Percentiles rank a stretch among this genome's conserved stretches.
Evolutionary conservation across 2,329 filamentous ascomycete species (phyloP).

Genomic region (Aspergillus neotritici): DNA sequence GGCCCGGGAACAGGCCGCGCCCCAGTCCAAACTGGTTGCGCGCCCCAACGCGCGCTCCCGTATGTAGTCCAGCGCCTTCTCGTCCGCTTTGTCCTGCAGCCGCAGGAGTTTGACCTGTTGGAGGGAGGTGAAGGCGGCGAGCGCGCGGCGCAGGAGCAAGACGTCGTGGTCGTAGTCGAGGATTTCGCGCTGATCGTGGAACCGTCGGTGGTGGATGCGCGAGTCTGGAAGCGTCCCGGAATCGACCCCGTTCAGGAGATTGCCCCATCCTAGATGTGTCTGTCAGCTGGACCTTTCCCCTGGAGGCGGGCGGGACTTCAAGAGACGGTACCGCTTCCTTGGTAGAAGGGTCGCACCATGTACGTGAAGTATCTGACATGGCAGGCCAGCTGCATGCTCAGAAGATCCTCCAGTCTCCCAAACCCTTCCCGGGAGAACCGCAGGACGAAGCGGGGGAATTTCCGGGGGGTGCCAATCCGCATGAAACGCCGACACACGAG

Average conservation of each 20-base stretch:
- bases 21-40: conserved; percentile 54
- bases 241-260: conserved; percentile 18
- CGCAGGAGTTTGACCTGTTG: conserved; percentile 61
- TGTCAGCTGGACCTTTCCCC: conserved; percentile 16
- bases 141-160: conserved; percentile 49
- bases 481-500: conserved; percentile 38
- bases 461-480: conserved; percentile 36
- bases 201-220: conserved; percentile 26
- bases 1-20: conserved; percentile 57
- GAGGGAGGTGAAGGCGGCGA: conserved; percentile 54
- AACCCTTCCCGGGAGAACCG: conserved; percentile 34
- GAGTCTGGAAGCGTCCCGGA: conserved; percentile 17
- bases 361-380: conserved; percentile 36
- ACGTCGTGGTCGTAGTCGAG: conserved; percentile 49
- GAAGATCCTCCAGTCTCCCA: conserved; percentile 28
- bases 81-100: conserved; percentile 56
- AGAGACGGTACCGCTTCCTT: conserved; percentile 33
- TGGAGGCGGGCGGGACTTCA: conserved; percentile 7
- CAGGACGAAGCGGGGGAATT: conserved; percentile 34
- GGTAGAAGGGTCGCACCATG: conserved; percentile 38
- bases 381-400: conserved; percentile 33
- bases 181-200: conserved; percentile 41
- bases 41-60: conserved; percentile 42
- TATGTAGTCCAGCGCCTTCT: conserved; percentile 49
- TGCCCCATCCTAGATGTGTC: conserved; percentile 24